These are phyloP conservation scores for Solanum gandarillasii DNA, from an alignment of 257 asterid species.

Conservation along the genomic window DNA sequence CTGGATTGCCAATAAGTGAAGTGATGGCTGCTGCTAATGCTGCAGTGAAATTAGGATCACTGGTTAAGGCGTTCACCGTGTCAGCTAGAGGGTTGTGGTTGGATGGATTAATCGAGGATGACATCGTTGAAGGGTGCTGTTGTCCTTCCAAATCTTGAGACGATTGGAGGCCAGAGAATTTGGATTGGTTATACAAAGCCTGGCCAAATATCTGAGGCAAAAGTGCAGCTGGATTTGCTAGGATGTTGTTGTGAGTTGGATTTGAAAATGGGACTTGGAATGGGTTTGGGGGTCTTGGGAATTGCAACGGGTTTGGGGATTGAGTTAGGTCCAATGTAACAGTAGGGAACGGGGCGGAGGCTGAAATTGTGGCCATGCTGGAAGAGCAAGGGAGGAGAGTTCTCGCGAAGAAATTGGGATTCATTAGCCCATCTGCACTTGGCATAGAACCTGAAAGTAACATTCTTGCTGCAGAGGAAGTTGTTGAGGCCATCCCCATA, in stretches of 20 bases:
- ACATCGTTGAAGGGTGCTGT: neutral
- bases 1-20: slow-evolving; percentile 42
- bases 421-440: slow-evolving; percentile 68
- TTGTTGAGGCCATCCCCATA: slow-evolving; percentile 89
- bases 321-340: slow-evolving; percentile 91
- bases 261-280: slow-evolving; percentile 50
- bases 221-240: slow-evolving; percentile 32
- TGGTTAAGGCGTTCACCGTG: slow-evolving; percentile 47
- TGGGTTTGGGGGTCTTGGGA: slow-evolving; percentile 35
- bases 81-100: slow-evolving; percentile 46
- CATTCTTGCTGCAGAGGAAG: slow-evolving; percentile 91
- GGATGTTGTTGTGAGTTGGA: slow-evolving; percentile 13
- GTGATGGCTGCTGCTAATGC: slow-evolving; percentile 72
- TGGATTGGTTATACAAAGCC: slow-evolving; percentile 64
- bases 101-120: slow-evolving; percentile 22
- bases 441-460: slow-evolving; percentile 91
- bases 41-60: slow-evolving; percentile 74
- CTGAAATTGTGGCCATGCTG: slow-evolving; percentile 85
- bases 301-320: slow-evolving; percentile 24
- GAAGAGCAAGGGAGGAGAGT: slow-evolving; percentile 83
- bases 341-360: slow-evolving; percentile 91
- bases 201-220: slow-evolving; percentile 68
- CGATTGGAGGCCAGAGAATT: slow-evolving; percentile 67
- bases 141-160: slow-evolving; percentile 40
- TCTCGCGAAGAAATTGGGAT: slow-evolving; percentile 68